Evolutionary conservation across 2,329 filamentous ascomycete genomes (phyloP), one percentile per base, ranked within the genome.

Genomic region (Epichloe aotearoae): DNA sequence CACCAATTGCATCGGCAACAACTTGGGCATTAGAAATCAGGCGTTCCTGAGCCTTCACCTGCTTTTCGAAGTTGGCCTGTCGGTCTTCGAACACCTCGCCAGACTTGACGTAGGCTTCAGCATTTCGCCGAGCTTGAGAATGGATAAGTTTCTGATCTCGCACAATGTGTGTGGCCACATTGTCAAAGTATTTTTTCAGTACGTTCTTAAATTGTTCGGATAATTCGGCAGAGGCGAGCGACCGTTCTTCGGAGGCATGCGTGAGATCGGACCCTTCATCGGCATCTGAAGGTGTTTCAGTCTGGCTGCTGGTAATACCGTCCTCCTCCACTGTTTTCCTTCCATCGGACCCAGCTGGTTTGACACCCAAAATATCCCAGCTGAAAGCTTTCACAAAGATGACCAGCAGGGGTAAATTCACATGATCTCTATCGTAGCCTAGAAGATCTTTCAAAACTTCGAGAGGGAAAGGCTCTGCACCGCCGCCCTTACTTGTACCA

Each of bases 51-150:
- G 85, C 77, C 67, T 97, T 98, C 51, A 90, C 75, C 58, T 93
- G 86, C 66, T 90, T 96, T 65, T 98, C 94, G 58, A 94, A 95
- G 62, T 90, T 97, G 50, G 89, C 81, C 64, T 98, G 93, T 47
- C 93, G 85, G 62, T 98, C 93, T 64, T 98, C 93, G 56, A 98
- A 97, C 5, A 98, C 91, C 64, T 98, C 93, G 2, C 93, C 93
- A 38, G 93, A 97, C 62, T 96, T 96, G 60, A 98, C 91, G 61
- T 98, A 98, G 5, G 91, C 93, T 67, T 98, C 93, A 1, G 93
- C 91, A 68, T 98, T 98, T 58, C 91, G 89, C 55, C 89, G 87
- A 50, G 87, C 88, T 69, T 98, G 93, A 26, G 79, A 82, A 49
- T 83, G 79, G 40, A 98, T 83, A 40, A 86, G 84, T 66, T 95